Evolutionary conservation across 2,329 filamentous ascomycete species (phyloP).

Genomic region (Westerdykella sp.): DNA sequence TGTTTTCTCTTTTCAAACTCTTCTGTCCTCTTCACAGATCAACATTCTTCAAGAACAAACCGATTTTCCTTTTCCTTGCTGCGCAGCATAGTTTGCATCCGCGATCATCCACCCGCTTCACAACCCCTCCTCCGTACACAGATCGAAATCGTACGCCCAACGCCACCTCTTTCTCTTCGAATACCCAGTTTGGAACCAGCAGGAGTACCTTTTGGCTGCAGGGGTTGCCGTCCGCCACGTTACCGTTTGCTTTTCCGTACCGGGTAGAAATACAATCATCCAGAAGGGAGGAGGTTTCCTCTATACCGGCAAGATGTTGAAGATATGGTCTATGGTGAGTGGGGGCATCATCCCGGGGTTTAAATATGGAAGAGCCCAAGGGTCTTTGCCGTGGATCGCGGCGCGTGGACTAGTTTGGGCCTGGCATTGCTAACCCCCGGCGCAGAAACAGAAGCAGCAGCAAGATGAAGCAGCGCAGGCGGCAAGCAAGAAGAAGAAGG

Average conservation of each 20-base stretch:
- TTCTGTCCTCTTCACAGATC: background rate
- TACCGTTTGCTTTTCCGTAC: background rate
- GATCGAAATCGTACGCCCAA: too few relatives aligned
- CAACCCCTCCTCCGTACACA: too few relatives aligned
- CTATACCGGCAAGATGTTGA: slow-evolving; percentile 66
- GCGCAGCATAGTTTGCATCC: too few relatives aligned
- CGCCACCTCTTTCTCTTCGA: too few relatives aligned
- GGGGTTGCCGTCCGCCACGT: too few relatives aligned
- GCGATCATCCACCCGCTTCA: too few relatives aligned
- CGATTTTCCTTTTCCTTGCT: too few relatives aligned
- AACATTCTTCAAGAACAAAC: too few relatives aligned
- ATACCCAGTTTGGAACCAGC: too few relatives aligned
- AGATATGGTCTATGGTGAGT: slow-evolving; percentile 97
- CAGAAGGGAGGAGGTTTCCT: too few relatives aligned
- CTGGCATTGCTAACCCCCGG: slow-evolving; percentile 16
- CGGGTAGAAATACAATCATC: slow-evolving; percentile 7
- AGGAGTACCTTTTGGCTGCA: too few relatives aligned
- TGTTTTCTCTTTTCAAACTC: slow-evolving; percentile 1
- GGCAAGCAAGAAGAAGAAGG: slow-evolving; percentile 92
- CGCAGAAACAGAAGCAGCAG: slow-evolving; percentile 82
- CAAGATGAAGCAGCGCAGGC: slow-evolving; percentile 81
- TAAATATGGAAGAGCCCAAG: background rate
- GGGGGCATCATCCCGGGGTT: background rate
- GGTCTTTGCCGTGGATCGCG: background rate
- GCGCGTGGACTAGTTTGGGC: background rate